Evolutionary conservation across 176 grass and related monocot species (phyloP), one percentile per base, ranked within the genome.

Genomic region (Melocanna baccifera): DNA sequence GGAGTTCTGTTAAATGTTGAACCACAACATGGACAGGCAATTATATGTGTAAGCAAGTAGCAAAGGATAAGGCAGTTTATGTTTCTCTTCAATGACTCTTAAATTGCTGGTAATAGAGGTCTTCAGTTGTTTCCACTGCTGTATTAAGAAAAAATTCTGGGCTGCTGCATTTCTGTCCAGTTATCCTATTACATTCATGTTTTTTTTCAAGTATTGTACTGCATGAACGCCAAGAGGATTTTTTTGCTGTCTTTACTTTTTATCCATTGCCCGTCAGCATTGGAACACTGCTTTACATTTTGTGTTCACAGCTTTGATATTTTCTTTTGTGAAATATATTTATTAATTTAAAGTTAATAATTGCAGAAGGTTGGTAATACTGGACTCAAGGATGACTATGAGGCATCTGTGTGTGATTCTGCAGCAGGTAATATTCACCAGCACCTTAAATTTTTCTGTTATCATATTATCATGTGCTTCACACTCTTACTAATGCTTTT

Each of bases 351-450:
- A 16, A 68, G 37, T 80, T 82, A 62, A 37, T 77, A 66, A 67
- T 88, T 89, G 64, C 86, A 98, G 96, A 91, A 92, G 72, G 47
- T 78, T 75, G 87, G 81, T 51, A 93, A 87, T 32, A 18, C 52
- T 70, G 53, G 85, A 45, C 83, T 87, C 83, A 86, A 91, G 16
- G 91, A 92, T 39, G 91, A 98, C 51, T 89, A 84, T 77, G 96
- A 91, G 85, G 87, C 81, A 47, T 93, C 93, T 73, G 86, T 78
- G 18, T 94, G 82, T 52, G 87, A 91, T 86, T 93, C 89, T 86
- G 83, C 86, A 81, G 89, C 93, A 90, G 93, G 96, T 98, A 87
- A 77, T 68, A 57, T 57, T 76, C 82, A 72, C 47, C 46, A 51
- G 47, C 28, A n/a, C 40, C 48, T 39, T 68, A 76, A 30, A 70